Evolutionary conservation across 768 basidiomycete genomes (phyloP).

Genomic region (Amyloporia xantha): DNA sequence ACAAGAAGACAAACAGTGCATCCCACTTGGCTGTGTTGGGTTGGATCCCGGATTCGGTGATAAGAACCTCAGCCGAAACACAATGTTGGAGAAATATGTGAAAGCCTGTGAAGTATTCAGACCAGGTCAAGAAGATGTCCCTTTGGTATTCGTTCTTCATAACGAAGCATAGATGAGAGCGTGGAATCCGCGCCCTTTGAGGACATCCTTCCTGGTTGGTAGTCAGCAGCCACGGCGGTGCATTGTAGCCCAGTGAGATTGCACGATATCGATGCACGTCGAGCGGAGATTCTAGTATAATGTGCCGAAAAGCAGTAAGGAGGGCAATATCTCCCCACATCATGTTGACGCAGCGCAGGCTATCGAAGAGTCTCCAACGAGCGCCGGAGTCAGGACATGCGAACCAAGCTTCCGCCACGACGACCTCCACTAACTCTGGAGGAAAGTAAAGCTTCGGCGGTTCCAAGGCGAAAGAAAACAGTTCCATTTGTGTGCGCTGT

Average conservation of each 20-base stretch:
- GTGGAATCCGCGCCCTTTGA: too few relatives aligned
- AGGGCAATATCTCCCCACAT: background rate
- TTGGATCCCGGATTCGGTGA: background rate
- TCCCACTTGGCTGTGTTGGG: too few relatives aligned
- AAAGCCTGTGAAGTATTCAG: background rate
- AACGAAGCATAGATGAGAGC: too few relatives aligned
- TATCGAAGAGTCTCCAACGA: background rate
- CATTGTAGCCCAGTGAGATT: too few relatives aligned
- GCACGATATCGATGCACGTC: background rate
- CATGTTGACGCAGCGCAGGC: background rate
- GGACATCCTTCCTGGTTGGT: too few relatives aligned
- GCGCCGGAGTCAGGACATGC: background rate
- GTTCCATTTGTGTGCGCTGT: too few relatives aligned
- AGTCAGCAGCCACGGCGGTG: too few relatives aligned
- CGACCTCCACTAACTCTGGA: background rate
- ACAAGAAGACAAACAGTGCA: background rate
- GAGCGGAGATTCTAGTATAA: background rate
- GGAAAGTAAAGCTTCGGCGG: too few relatives aligned
- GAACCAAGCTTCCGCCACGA: background rate
- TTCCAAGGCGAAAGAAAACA: too few relatives aligned
- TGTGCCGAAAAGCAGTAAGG: background rate
- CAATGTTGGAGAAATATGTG: background rate
- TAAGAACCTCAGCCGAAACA: background rate
- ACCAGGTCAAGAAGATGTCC: too few relatives aligned
- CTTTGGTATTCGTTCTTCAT: too few relatives aligned